These are phyloP conservation scores for Carex scoparia DNA, from an alignment of 176 grass and related monocot genomes.

Conservation along the genomic window DNA sequence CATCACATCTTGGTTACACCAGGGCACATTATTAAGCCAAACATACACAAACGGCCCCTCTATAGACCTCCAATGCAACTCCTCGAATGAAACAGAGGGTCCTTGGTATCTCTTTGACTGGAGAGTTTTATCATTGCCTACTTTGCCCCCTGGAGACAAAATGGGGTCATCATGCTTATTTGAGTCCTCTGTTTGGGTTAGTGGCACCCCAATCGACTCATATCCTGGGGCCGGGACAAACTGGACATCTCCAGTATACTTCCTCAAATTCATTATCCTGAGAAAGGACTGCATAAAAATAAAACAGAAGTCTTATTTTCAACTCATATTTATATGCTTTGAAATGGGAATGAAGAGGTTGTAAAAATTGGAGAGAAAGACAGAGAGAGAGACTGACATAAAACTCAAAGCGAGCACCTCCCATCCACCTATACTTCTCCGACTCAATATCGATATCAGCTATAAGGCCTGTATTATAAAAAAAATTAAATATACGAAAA, in stretches of 20 bases:
- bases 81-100: conserved; percentile 32
- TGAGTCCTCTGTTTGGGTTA: conserved; percentile 28
- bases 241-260: conserved; percentile 55
- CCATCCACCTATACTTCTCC: conserved; percentile 99
- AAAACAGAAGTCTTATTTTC: conserved; percentile 6
- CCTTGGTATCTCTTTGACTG: conserved; percentile 40
- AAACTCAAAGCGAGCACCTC: conserved; percentile 81
- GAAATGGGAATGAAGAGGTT: neutral
- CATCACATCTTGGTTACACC: conserved; percentile 66
- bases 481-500: neutral
- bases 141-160: conserved; percentile 15
- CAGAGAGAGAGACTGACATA: conserved; percentile 54
- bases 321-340: neutral
- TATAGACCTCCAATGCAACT: conserved; percentile 69
- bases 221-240: conserved; percentile 83
- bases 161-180: conserved; percentile 14
- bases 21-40: conserved; percentile 81
- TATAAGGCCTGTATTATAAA: conserved; percentile 57
- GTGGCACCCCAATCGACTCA: conserved; percentile 54
- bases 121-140: conserved; percentile 16
- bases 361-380: neutral
- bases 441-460: conserved; percentile 97
- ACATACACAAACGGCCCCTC: conserved; percentile 79
- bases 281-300: conserved; percentile 52
- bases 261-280: conserved; percentile 57